Conservation (phyloP, 805 yeast species). For the Candida quercuum region DNA sequence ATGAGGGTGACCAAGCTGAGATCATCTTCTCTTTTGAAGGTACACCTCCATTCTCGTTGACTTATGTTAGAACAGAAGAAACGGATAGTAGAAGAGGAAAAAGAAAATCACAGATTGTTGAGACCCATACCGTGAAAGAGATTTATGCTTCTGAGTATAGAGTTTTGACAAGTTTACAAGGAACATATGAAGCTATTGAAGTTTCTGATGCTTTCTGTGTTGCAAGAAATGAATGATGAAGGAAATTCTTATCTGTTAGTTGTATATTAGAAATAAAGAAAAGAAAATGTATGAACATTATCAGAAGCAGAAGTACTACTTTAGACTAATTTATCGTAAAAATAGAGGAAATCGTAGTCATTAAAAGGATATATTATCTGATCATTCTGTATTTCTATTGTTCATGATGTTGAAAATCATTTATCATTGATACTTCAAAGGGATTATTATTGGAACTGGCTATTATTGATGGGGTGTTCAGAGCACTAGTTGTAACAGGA, state of each 20-base stretch:
- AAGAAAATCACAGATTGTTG: constrained; percentile 54
- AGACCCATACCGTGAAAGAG: constrained; percentile 49
- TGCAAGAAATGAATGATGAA: constrained; percentile 32
- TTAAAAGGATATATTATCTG: background rate
- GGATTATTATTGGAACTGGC: constrained; percentile 14
- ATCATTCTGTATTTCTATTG: too few species aligned
- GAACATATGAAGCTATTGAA: constrained; percentile 88
- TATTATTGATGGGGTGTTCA: constrained; percentile 15
- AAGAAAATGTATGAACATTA: too few species aligned
- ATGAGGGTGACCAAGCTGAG: constrained; percentile 93
- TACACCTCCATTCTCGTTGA: constrained; percentile 83
- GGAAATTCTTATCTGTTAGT: too few species aligned
- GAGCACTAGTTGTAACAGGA: background rate
- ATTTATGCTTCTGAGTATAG: constrained; percentile 66
- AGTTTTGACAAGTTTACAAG: constrained; percentile 78
- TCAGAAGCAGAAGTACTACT: too few species aligned
- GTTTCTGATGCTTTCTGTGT: constrained; percentile 82
- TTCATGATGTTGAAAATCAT: constrained; percentile 7
- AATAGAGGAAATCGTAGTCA: too few species aligned
- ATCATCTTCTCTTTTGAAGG: constrained; percentile 79
- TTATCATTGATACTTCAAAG: constrained; percentile 20
- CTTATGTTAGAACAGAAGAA: constrained; percentile 71
- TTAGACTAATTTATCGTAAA: too few species aligned
- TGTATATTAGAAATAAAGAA: too few species aligned
- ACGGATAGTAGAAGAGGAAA: constrained; percentile 32